Base-by-base conservation (phyloP, 495 filamentous ascomycete genomes). In the Thermothielavioides terrestris region DNA sequence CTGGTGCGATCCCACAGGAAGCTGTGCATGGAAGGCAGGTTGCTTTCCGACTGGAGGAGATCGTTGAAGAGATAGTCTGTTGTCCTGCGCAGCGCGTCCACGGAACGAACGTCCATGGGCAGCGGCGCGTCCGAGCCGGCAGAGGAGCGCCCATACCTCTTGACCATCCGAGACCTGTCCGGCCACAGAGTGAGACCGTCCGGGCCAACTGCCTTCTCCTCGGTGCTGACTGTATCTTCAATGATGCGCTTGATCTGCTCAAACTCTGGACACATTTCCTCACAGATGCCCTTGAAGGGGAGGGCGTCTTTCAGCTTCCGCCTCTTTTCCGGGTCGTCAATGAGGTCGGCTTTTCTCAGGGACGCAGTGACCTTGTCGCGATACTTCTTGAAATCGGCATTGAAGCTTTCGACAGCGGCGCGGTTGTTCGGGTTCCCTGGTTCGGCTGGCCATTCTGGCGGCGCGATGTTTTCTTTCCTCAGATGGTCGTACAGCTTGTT, bases 1-100 rank as follows among this genome's bases (percentile, higher is more conserved):
- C 94, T 74, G 18, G 91, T 95, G 18, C 94, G 80, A 64, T 97
- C 91, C 88, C 94, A 95, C 15, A 97, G 77, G 53, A 92, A 97
- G 58, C 84, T 83, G 62, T 96, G 89, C 32, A 86, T 78, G 3
- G 76, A 61, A 0, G 80, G 76, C 6, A 95, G 72, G 30, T 78
- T 71, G 46, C 82, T 75, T 17, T 80, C 69, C 4, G 80, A 74
- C 39, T 75, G 74, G 32, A 95, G 62, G 9, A 99, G 73, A 50
- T 85, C 74, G 39, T 85, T 72, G 28, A 95, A 81, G 7, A 99
- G 75, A 60, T 97, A 95, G 55, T 90, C 82, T 23, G 88, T 76
- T 2, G 89, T 87, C 59, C 79, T 76, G 48, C 85, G 77, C 28
- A 96, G 77, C 0, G 86, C 77, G 17, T 67, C 65, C 4, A 89